phyloP scores from a whole-genome alignment of 2,329 filamentous ascomycete genomes.

The Penicillium nordicum region DNA sequence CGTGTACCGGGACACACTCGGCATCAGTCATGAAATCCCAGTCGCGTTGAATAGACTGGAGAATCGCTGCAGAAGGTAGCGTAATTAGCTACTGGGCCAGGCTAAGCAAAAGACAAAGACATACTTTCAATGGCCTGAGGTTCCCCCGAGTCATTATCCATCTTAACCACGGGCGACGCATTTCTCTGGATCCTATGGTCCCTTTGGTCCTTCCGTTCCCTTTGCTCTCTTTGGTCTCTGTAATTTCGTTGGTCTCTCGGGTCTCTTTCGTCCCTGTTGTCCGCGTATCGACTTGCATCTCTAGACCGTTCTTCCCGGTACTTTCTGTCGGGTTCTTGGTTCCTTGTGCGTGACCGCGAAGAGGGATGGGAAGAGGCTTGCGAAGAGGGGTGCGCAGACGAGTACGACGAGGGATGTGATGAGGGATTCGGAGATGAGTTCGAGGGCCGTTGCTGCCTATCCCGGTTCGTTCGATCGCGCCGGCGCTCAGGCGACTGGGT shows the following conservation, averaged over 20 bases:
- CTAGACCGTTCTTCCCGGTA: constrained; percentile 28
- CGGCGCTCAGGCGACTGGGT: constrained; percentile 32
- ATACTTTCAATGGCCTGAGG: constrained; percentile 39
- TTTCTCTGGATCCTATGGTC: constrained; percentile 20
- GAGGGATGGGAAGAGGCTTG: constrained; percentile 21
- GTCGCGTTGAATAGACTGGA: constrained; percentile 79
- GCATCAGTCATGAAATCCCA: constrained; percentile 90
- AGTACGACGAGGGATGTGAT: not conserved
- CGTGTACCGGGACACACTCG: constrained; percentile 87
- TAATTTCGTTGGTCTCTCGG: no score
- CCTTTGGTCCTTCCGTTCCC: not conserved
- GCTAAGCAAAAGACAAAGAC: constrained; percentile 3
- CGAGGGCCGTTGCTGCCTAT: constrained; percentile 28
- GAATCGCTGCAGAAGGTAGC: constrained; percentile 49
- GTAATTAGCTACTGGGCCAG: constrained; percentile 5
- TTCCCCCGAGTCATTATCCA: constrained; percentile 20
- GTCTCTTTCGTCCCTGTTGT: not conserved
- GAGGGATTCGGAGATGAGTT: constrained; percentile 19
- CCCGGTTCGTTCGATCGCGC: constrained; percentile 32
- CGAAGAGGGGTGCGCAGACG: not conserved
- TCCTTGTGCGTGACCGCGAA: constrained; percentile 36
- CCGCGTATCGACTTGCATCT: constrained; percentile 10
- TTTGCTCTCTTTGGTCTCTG: not conserved
- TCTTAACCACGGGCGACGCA: constrained; percentile 14
- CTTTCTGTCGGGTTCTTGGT: constrained; percentile 27